Evolutionary conservation across 495 filamentous ascomycete genomes (phyloP), one percentile per base, ranked within the genome.

Genomic region (Podospora bellae-mahoneyi): DNA sequence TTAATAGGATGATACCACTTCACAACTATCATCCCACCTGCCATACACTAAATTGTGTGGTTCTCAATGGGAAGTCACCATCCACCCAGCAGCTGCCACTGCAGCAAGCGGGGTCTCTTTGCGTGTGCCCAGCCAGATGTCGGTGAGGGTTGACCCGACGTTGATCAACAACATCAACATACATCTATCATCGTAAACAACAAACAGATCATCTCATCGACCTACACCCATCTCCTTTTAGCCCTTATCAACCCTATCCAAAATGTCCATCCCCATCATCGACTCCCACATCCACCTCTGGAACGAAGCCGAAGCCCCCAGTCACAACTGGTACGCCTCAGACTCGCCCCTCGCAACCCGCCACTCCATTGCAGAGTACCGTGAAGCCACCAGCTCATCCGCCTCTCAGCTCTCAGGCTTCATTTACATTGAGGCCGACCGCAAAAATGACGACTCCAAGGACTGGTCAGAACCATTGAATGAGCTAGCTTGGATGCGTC

Each of bases 251-350:
- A 32, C 0, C 30, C 30, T 32, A 48, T 48, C 15, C 39, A 48
- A 48, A 48, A 58, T 58, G 55, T 19, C 71, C 55, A 74, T 79
- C 67, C 78, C 76, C 68, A 85, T 93, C 64, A 83, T 96, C 65
- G 93, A 96, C 80, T 89, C 92, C 9, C 93, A 97, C 81, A 89
- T 96, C 78, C 93, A 96, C 78, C 88, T 96, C 75, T 95, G 86
- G 79, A 88, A 90, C 68, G 75, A 80, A 62, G 84, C 86, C 48
- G 89, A 93, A 69, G 75, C 90, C 39, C 68, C 78, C 60, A 84
- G 84, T 28, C 81, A 94, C 57, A 77, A 85, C 65, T 96, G 92
- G 92, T 76, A 73, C 70, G 84, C 84, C 69, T 79, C 87, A 2
- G 79, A 79, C 23, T 75, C 81, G 66, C 86, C 86, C 3, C 81